Conservation (phyloP, 306 rosid species). For the Cyclanthera cordifolia region DNA sequence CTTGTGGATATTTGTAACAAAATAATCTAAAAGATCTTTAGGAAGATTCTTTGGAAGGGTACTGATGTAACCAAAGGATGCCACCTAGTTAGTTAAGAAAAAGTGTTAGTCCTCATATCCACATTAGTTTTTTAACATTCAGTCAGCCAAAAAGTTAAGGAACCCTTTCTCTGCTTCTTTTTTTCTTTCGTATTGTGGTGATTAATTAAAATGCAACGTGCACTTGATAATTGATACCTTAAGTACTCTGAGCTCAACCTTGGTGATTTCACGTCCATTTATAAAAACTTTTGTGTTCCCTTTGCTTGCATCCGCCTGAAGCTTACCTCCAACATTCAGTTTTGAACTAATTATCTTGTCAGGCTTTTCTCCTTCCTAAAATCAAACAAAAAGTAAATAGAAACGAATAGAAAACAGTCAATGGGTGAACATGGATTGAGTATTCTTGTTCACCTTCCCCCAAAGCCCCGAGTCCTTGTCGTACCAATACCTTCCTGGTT, state of each 20-base stretch:
- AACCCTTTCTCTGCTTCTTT: not conserved
- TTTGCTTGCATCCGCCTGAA: slow-evolving; percentile 55
- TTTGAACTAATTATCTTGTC: slow-evolving; percentile 65
- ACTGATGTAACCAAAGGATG: too few species aligned
- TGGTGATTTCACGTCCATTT: slow-evolving; percentile 86
- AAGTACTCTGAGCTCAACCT: slow-evolving; percentile 61
- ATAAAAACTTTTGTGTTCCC: slow-evolving; percentile 73
- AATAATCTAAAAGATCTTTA: too few species aligned
- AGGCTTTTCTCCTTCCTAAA: slow-evolving; percentile 88
- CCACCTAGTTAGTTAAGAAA: too few species aligned
- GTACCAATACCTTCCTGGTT: slow-evolving; percentile 88
- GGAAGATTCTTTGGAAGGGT: too few species aligned
- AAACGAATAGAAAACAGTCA: not conserved
- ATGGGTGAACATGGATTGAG: not conserved
- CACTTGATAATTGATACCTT: slow-evolving; percentile 35
- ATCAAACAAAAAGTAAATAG: slow-evolving; percentile 14
- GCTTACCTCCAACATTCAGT: slow-evolving; percentile 75
- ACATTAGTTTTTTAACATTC: not conserved
- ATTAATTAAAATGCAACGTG: not conserved
- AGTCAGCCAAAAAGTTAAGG: not conserved
- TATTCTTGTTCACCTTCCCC: slow-evolving; percentile 57
- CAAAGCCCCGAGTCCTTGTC: slow-evolving; percentile 88
- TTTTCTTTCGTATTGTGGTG: not conserved
- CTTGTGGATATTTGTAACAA: too few species aligned
- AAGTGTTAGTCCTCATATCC: too few species aligned